Evolutionary conservation across 2,329 filamentous ascomycete genomes (phyloP).

Genomic region (Geosmithia morbida): DNA sequence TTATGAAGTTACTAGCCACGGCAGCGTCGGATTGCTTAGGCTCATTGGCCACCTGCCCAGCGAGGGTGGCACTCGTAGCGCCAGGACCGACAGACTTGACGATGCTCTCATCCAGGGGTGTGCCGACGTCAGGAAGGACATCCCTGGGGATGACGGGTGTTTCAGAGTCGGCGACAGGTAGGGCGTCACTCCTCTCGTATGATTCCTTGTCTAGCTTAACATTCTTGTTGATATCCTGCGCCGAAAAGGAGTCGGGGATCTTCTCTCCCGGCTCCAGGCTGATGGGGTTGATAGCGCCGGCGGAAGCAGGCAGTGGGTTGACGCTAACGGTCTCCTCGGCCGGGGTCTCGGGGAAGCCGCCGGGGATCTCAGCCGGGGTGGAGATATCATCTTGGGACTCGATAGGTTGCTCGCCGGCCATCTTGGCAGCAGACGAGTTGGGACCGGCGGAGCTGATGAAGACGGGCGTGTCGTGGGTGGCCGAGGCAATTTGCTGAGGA

Average conservation of each 20-base stretch:
- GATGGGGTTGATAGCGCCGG: slow-evolving; percentile 64
- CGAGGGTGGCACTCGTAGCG: slow-evolving; percentile 55
- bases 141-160: background rate
- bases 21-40: slow-evolving; percentile 11
- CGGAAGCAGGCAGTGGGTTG: slow-evolving; percentile 47
- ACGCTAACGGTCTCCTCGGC: slow-evolving; percentile 36
- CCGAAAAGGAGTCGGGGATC: slow-evolving; percentile 55
- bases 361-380: slow-evolving; percentile 23
- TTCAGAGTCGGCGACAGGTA: slow-evolving; percentile 34
- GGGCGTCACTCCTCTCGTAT: slow-evolving; percentile 66
- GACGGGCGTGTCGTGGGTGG: slow-evolving; percentile 17
- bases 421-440: slow-evolving; percentile 53
- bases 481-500: slow-evolving; percentile 50
- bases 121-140: slow-evolving; percentile 68
- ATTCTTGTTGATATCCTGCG: slow-evolving; percentile 54
- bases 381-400: slow-evolving; percentile 11
- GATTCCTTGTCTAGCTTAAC: slow-evolving; percentile 71
- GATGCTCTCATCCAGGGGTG: slow-evolving; percentile 44
- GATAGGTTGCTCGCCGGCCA: slow-evolving; percentile 45
- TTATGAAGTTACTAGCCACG: slow-evolving; percentile 25
- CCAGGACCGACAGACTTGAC: slow-evolving; percentile 38
- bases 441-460: slow-evolving; percentile 55
- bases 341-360: slow-evolving; percentile 53
- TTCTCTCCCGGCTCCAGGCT: slow-evolving; percentile 66
- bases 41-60: slow-evolving; percentile 53